Percentiles rank a stretch among this genome's conserved stretches.
Conservation (phyloP, 2,329 filamentous ascomycete genomes). For the Capronia coronata region DNA sequence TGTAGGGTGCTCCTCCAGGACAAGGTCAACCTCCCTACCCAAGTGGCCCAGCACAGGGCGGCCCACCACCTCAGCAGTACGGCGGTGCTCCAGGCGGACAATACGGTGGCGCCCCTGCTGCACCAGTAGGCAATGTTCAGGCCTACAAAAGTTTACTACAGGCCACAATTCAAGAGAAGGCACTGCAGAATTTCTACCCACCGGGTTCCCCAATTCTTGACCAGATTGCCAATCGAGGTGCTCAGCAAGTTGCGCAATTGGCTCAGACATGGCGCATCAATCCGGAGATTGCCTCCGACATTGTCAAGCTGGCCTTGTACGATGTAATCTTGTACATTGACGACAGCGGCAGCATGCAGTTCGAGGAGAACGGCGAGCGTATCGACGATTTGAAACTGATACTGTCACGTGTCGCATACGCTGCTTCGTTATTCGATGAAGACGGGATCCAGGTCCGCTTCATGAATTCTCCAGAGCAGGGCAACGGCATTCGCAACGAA, state of each 20-base stretch:
- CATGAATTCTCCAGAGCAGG: conserved; percentile 56
- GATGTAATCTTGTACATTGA: conserved; percentile 60
- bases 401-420: conserved; percentile 56
- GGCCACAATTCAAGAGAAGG: conserved; percentile 54
- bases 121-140: conserved; percentile 43
- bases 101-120: conserved; percentile 27
- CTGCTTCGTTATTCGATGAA: conserved; percentile 61
- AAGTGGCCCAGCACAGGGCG: conserved; percentile 26
- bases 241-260: conserved; percentile 49
- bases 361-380: conserved; percentile 60
- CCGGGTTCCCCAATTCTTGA: conserved; percentile 47
- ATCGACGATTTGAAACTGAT: conserved; percentile 62
- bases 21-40: conserved; percentile 25
- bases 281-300: conserved; percentile 56
- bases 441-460: conserved; percentile 63
- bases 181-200: conserved; percentile 53
- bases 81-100: conserved; percentile 10
- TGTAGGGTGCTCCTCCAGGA: conserved; percentile 30
- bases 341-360: conserved; percentile 63
- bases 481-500: conserved; percentile 51
- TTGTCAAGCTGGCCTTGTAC: conserved; percentile 57
- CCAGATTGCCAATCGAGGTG: conserved; percentile 46
- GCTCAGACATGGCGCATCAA: conserved; percentile 53
- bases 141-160: conserved; percentile 54
- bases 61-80: conserved; percentile 28